A percentile compares a stretch with the other conserved stretches of the same genome.
Conservation (phyloP, 2,329 filamentous ascomycete genomes). For the Aspergillus awamori region DNA sequence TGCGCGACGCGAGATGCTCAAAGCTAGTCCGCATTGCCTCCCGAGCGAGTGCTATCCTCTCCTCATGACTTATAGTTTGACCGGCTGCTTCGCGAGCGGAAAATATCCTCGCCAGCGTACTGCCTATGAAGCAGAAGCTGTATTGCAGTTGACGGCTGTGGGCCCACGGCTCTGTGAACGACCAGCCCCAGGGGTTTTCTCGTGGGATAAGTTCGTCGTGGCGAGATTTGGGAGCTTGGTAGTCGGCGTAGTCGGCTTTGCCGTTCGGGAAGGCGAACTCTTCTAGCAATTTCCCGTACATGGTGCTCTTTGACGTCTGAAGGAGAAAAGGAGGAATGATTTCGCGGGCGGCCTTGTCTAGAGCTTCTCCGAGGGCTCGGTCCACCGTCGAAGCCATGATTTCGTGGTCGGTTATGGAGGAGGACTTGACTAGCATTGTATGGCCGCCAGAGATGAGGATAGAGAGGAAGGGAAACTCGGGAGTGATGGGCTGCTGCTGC, state of each 20-base stretch:
- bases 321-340: conserved; percentile 69
- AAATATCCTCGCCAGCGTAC: conserved; percentile 63
- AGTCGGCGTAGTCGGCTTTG: conserved; percentile 47
- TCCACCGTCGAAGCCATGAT: conserved; percentile 75
- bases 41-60: conserved; percentile 70
- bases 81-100: conserved; percentile 38
- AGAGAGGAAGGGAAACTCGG: conserved; percentile 80
- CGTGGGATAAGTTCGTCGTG: conserved; percentile 60
- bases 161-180: conserved; percentile 67
- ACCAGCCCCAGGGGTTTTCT: conserved; percentile 64
- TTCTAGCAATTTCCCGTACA: conserved; percentile 82
- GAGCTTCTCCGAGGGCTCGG: conserved; percentile 83
- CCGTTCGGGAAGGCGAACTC: conserved; percentile 70
- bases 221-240: conserved; percentile 61
- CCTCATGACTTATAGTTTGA: conserved; percentile 52
- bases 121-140: conserved; percentile 74
- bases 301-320: conserved; percentile 61
- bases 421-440: conserved; percentile 79
- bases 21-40: conserved; percentile 80
- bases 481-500: conserved; percentile 34
- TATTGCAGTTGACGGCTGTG: conserved; percentile 64
- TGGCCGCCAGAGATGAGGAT: conserved; percentile 91
- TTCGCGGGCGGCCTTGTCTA: conserved; percentile 82
- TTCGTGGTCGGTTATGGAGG: conserved; percentile 66
- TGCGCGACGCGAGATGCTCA: conserved; percentile 78